Evolutionary conservation across 441 rosid species (phyloP).

Genomic region (Theobroma grandiflorum): DNA sequence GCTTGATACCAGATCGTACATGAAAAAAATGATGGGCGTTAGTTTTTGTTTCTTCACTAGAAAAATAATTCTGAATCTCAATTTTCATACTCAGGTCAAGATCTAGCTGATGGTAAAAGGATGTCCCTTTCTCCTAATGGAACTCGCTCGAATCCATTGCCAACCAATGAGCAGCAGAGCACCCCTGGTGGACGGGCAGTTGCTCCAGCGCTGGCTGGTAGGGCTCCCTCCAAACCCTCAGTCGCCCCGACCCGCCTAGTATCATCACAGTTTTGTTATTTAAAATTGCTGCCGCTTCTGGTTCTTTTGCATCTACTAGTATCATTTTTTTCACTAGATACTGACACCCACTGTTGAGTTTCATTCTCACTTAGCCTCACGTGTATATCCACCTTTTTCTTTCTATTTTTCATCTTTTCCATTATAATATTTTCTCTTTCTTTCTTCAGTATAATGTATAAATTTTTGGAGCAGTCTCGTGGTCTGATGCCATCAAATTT

Average conservation of each 20-base stretch:
- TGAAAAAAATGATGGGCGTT: neutral
- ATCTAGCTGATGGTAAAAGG: conserved; percentile 41
- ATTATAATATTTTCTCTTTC: neutral
- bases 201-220: conserved; percentile 81
- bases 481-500: conserved; percentile 36
- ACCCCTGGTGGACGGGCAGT: conserved; percentile 58
- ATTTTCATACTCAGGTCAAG: conserved; percentile 59
- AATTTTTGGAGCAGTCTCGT: conserved; percentile 13
- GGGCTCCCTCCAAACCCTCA: conserved; percentile 68
- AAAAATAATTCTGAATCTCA: conserved; percentile 3
- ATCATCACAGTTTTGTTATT: conserved; percentile 26
- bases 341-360: neutral
- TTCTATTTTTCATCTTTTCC: neutral
- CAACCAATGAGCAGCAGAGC: conserved; percentile 73
- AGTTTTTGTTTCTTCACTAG: neutral
- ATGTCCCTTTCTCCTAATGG: conserved; percentile 54
- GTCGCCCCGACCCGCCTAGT: conserved; percentile 39
- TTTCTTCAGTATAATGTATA: neutral
- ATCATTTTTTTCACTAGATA: conserved; percentile 17
- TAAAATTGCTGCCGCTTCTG: conserved; percentile 35
- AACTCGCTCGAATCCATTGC: conserved; percentile 57
- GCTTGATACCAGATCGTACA: neutral
- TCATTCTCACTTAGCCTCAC: conserved; percentile 4
- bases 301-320: conserved; percentile 34
- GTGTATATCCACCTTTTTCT: conserved; percentile 35